Percentiles rank a stretch among this genome's conserved stretches.
phyloP scores from a whole-genome alignment of 345 rosid genomes.

The Camelina neglecta region DNA sequence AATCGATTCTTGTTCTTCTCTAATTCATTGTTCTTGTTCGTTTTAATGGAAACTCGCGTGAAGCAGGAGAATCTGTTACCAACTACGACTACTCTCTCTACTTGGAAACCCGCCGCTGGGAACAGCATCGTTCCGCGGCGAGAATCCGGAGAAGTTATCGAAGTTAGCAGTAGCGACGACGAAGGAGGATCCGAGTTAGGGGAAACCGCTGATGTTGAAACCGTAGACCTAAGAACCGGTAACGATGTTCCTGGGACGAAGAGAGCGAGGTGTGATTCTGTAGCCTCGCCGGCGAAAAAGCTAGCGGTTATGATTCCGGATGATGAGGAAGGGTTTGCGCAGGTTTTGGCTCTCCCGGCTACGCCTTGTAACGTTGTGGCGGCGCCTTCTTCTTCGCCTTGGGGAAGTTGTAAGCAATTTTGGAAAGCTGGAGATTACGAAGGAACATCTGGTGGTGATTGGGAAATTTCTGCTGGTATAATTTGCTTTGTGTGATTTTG shows the following conservation, averaged over 20 bases:
- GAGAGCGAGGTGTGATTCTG: conserved; percentile 33
- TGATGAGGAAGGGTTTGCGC: conserved; percentile 48
- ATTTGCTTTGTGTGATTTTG: conserved; percentile 27
- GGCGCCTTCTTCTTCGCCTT: background rate
- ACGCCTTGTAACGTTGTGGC: conserved; percentile 3
- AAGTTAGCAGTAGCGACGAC: conserved; percentile 60
- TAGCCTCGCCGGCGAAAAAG: conserved; percentile 34
- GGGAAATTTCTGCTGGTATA: conserved; percentile 59
- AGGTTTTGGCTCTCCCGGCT: conserved; percentile 14
- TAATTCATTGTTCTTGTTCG: background rate
- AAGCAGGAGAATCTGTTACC: conserved; percentile 51
- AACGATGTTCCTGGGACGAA: conserved; percentile 19
- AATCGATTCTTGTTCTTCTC: background rate
- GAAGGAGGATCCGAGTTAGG: conserved; percentile 38
- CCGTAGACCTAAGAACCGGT: conserved; percentile 15
- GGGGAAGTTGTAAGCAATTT: conserved; percentile 59
- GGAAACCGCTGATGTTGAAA: background rate
- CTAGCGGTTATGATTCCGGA: conserved; percentile 47
- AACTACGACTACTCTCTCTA: background rate
- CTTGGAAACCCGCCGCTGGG: conserved; percentile 13
- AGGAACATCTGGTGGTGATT: conserved; percentile 54
- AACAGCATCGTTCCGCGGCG: background rate
- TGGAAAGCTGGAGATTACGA: conserved; percentile 99
- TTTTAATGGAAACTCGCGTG: conserved; percentile 51
- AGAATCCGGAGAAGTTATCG: conserved; percentile 46